A percentile compares a stretch with the other conserved stretches of the same genome.
phyloP scores from a whole-genome alignment of 179 eudicot genomes.

The Carnegiea gigantea region DNA sequence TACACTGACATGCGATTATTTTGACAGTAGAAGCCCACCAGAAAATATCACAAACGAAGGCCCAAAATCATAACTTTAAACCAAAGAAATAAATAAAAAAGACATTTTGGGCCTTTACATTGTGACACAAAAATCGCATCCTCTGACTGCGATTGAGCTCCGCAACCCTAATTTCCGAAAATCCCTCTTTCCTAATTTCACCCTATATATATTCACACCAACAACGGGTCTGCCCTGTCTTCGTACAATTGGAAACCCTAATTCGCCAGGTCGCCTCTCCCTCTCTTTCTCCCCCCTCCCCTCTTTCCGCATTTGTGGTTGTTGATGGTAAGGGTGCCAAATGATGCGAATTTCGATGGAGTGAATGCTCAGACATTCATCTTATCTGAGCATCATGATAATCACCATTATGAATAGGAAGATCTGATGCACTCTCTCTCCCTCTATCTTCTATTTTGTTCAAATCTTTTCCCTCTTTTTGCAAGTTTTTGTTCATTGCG shows the following conservation, averaged over 20 bases:
- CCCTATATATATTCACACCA: neutral
- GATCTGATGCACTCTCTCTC: slow-evolving; percentile 8
- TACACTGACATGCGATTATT: too few relatives aligned
- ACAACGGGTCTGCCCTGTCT: neutral
- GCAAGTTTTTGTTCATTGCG: neutral
- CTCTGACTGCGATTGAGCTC: neutral
- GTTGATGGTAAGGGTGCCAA: neutral
- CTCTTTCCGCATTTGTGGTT: neutral
- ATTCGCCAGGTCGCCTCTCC: neutral
- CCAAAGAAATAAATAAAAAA: too few relatives aligned
- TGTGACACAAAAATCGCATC: neutral
- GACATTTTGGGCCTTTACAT: neutral
- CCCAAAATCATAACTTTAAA: neutral
- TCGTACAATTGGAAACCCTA: neutral
- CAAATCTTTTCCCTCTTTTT: neutral
- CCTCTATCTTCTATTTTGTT: neutral
- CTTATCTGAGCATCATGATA: neutral
- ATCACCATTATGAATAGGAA: slow-evolving; percentile 8
- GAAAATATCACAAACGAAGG: neutral
- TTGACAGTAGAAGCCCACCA: too few relatives aligned
- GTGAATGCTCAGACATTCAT: neutral
- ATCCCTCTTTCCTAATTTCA: neutral
- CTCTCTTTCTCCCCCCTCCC: neutral
- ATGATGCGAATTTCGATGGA: slow-evolving; percentile 9
- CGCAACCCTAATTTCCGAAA: neutral